A percentile compares a stretch with the other conserved stretches of the same genome.
Evolutionary conservation across 805 yeast genomes (phyloP).

Genomic region (Blastobotrys attinorum): DNA sequence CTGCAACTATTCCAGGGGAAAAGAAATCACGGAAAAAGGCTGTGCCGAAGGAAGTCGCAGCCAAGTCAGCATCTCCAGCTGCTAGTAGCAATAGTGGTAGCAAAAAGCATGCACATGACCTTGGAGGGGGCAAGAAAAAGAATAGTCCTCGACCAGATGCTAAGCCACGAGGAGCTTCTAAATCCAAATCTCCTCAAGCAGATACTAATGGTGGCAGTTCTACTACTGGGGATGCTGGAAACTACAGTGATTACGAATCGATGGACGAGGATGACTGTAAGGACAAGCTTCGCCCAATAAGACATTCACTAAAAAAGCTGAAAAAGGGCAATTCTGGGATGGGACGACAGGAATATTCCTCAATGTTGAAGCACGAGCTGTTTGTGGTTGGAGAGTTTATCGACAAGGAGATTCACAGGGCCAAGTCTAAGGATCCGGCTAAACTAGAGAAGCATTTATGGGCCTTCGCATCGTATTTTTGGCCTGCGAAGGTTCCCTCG

Average conservation of each 20-base stretch:
- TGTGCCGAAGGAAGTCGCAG: neutral
- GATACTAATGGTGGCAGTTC: constrained; percentile 54
- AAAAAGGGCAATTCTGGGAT: constrained; percentile 66
- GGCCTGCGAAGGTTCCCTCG: constrained; percentile 78
- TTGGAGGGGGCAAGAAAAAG: neutral
- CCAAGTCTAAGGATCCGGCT: constrained; percentile 31
- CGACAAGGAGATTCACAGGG: constrained; percentile 32
- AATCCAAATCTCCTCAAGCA: constrained; percentile 2
- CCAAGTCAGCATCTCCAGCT: constrained; percentile 2
- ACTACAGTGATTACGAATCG: constrained; percentile 54
- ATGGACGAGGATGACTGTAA: constrained; percentile 73
- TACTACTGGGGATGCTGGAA: constrained; percentile 61
- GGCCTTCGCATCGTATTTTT: constrained; percentile 74
- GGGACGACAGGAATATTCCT: constrained; percentile 71
- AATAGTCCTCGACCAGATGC: neutral
- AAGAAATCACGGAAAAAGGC: constrained; percentile 1
- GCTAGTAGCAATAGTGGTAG: neutral
- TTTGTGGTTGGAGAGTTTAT: constrained; percentile 70
- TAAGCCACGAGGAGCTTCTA: neutral
- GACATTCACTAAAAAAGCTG: constrained; percentile 55
- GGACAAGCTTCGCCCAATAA: constrained; percentile 53
- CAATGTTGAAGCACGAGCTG: constrained; percentile 58
- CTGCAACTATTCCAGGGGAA: neutral
- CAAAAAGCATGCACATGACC: neutral
- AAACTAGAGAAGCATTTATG: constrained; percentile 60